Evolutionary conservation across 2,329 filamentous ascomycete genomes (phyloP), one percentile per base, ranked within the genome.

Genomic region (Mycogone perniciosa): DNA sequence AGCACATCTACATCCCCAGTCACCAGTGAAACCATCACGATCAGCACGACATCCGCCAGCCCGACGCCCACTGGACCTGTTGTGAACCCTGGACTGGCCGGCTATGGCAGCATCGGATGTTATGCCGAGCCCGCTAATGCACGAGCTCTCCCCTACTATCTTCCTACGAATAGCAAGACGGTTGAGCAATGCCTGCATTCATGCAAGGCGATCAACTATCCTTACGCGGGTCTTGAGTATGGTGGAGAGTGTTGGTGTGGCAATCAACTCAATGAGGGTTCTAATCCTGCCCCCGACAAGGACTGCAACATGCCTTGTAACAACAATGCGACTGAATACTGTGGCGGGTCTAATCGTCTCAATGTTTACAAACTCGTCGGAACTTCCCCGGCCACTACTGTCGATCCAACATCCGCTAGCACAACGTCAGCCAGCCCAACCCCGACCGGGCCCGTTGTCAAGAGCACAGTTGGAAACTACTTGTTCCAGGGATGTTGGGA

Each of bases 231-330:
- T 20, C 33, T 70, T 0, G 66, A 71, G 44, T 71, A 70, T 26
- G 67, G 67, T 2, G 65, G 66, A 38, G 68, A 71, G 63, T 71
- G 68, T 20, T 71, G 65, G 56, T 71, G 68, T 5, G 68, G 64
- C 1, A 67, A 67, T 48, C 10, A 29, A 0, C 59, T 70, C 2
- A 29, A 35, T 0, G 46, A 48, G 9, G 66, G 63, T 2, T 57
- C 68, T 1, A 53, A 63, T 0, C 50, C 61, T 9, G 64, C 68
- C 1, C 51, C 62, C 0, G 57, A 58, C 4, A 42, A 56, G 0
- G 65, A 70, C 1, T 71, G 68, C 31, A 57, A 50, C 6, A 68
- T 71, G 62, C 31, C 59, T 6, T 71, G 68, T 50, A 64, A 63
- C 5, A 67, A 62, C 58, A 70, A 70, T 35, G 50, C 56, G 4